Evolutionary conservation across 371 early-diverging fungal species (phyloP), one percentile per base, ranked within the genome.

Genomic region (Mortierella sp.): DNA sequence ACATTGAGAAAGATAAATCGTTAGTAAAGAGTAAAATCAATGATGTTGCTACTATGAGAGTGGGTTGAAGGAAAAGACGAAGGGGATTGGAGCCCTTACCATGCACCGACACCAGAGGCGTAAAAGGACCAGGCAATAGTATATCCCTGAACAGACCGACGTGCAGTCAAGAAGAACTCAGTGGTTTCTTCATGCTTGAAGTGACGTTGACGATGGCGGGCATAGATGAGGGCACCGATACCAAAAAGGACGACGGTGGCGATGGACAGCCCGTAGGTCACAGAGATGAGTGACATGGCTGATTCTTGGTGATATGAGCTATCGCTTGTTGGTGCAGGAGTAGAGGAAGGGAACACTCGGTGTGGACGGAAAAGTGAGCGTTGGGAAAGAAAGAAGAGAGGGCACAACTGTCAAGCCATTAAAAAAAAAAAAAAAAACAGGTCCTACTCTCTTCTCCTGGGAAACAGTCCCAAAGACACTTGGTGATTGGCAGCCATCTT

Each of bases 151-250:
- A 57, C 58, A 57, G 44, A 44, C 7, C 56, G 18, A 19, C 66
- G 29, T 11, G 66, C 66, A 2, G 85, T 85, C 64, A 85, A 50
- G 60, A 85, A 81, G 66, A 83, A 84, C 58, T 84, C 83, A 2
- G 82, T 57, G 57, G 57, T 75, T 50, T 37, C 46, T 15, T 69
- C 18, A 28, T 46, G 52, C n/a, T 45, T n/a, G 37, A 37, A 37
- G 26, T 28, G 44, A 9, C 45, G 11, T 43, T 28, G 44, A 25
- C 46, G 53, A 52, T 55, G 56, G 23, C 43, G 45, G 46, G 74
- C 30, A 11, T 66, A 30, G 7, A 65, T 19, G 18, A 72, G 18
- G 30, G 72, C 72, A 14, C 30, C 16, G 5, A 56, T 28, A 18
- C 64, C 66, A 44, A 73, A 72, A 25, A 25, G 9, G 47, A 74